These are phyloP conservation scores for Naganishia vaughanmartiniae DNA, from an alignment of 768 basidiomycete genomes.

Conservation along the genomic window DNA sequence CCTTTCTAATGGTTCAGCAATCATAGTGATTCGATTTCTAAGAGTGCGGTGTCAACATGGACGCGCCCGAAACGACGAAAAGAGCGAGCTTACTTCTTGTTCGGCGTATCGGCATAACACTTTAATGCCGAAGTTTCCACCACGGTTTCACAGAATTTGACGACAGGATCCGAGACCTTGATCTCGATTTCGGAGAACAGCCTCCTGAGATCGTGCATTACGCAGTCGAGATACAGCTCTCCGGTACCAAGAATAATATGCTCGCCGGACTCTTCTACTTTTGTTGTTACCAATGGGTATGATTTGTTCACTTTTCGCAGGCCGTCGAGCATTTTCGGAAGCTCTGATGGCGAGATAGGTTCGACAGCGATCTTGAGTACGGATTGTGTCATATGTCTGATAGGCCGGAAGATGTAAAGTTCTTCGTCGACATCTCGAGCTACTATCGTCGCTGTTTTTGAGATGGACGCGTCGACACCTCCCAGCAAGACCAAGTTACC, in stretches of 20 bases:
- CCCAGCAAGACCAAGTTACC: constrained; percentile 91
- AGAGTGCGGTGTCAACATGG: not conserved
- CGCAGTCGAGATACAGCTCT: constrained; percentile 92
- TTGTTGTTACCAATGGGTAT: constrained; percentile 88
- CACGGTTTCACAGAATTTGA: constrained; percentile 96
- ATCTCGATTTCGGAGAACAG: constrained; percentile 98
- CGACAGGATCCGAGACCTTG: constrained; percentile 98
- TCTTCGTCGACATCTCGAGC: constrained; percentile 68
- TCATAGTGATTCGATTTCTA: constrained; percentile 98
- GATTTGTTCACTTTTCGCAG: constrained; percentile 96
- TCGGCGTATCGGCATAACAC: constrained; percentile 98
- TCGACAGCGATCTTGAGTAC: constrained; percentile 98
- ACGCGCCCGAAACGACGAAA: constrained; percentile 61
- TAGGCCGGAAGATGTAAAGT: constrained; percentile 88
- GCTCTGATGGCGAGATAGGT: constrained; percentile 92
- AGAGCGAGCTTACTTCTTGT: constrained; percentile 59
- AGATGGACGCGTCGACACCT: constrained; percentile 89
- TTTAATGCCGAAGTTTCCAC: constrained; percentile 95
- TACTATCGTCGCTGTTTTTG: constrained; percentile 84
- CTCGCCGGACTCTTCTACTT: constrained; percentile 97
- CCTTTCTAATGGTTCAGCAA: constrained; percentile 92
- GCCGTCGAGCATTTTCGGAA: constrained; percentile 98
- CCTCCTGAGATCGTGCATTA: constrained; percentile 89
- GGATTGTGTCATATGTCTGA: constrained; percentile 94
- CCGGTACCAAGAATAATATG: constrained; percentile 96